phyloP scores from a whole-genome alignment of 768 basidiomycete species.

The Rhizopogon roseolus region DNA sequence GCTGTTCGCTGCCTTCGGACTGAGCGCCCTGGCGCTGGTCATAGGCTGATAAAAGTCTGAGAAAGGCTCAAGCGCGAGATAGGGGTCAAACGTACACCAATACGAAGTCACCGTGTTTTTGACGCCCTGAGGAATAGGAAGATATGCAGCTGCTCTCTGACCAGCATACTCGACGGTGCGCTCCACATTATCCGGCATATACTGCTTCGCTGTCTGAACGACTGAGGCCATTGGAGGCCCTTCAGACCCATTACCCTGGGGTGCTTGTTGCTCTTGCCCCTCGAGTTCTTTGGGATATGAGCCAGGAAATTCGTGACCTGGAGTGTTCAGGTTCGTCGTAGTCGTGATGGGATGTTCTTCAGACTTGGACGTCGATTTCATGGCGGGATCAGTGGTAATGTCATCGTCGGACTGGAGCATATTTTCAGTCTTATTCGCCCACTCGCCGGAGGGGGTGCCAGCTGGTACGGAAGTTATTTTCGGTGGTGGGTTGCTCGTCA shows the following conservation, averaged over 20 bases:
- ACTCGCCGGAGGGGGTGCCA: conserved; percentile 13
- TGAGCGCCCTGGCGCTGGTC: background rate
- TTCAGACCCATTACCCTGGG: background rate
- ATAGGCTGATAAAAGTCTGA: conserved; percentile 11
- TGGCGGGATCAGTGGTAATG: conserved; percentile 2
- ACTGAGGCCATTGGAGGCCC: background rate
- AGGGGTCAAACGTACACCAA: conserved; percentile 8
- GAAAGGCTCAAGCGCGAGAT: background rate
- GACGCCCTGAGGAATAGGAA: conserved; percentile 4
- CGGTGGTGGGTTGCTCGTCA: conserved; percentile 7
- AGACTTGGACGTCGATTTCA: background rate
- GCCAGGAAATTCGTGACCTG: conserved; percentile 6
- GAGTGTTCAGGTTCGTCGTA: background rate
- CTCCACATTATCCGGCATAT: conserved; percentile 7
- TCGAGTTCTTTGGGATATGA: conserved; percentile 4
- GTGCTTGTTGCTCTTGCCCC: background rate
- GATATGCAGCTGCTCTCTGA: conserved; percentile 3
- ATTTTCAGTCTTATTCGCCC: conserved; percentile 11
- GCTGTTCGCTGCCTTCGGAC: background rate
- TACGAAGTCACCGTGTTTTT: conserved; percentile 1
- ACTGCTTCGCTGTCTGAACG: conserved; percentile 5
- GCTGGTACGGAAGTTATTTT: conserved; percentile 12
- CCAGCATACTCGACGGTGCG: conserved; percentile 3
- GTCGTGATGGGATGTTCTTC: background rate
- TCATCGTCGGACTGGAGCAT: conserved; percentile 11